phyloP scores from a whole-genome alignment of 2,329 filamentous ascomycete genomes.

The Fusarium sp. region DNA sequence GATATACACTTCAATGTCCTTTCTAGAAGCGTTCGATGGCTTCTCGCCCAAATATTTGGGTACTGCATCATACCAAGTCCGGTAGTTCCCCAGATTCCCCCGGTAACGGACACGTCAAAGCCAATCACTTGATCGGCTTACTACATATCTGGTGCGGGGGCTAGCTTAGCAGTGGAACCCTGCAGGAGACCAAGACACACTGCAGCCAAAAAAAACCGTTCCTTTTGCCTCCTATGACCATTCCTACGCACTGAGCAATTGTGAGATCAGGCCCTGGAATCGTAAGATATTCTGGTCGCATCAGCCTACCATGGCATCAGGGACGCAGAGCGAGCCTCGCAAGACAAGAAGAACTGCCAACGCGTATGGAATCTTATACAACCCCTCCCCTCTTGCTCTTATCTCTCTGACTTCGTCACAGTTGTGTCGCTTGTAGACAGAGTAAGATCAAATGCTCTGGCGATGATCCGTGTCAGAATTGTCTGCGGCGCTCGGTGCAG shows the following conservation, averaged over 20 bases:
- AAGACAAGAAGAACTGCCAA: conserved; percentile 44
- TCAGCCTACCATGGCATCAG: conserved; percentile 19
- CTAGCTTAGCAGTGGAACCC: background rate
- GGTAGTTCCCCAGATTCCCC: conserved; percentile 9
- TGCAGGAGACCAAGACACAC: conserved; percentile 1
- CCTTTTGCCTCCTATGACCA: conserved; percentile 2
- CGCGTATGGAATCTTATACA: conserved; percentile 33
- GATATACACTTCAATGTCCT: background rate
- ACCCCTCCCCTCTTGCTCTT: background rate
- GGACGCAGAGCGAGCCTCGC: conserved; percentile 23
- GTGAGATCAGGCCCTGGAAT: background rate
- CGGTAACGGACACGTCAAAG: conserved; percentile 27
- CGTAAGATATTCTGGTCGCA: background rate
- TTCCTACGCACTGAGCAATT: background rate
- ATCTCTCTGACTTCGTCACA: conserved; percentile 12
- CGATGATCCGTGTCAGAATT: conserved; percentile 48
- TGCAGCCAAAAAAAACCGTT: conserved; percentile 10
- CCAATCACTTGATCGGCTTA: conserved; percentile 9
- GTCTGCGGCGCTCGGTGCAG: conserved; percentile 44
- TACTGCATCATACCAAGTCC: background rate
- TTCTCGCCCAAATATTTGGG: background rate
- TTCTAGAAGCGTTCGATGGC: background rate
- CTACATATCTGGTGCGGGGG: conserved; percentile 3
- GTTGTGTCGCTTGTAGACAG: conserved; percentile 48
- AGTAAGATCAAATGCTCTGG: conserved; percentile 52